Evolutionary conservation across 306 rosid genomes (phyloP).

Genomic region (Cotoneaster glaucophyllus): DNA sequence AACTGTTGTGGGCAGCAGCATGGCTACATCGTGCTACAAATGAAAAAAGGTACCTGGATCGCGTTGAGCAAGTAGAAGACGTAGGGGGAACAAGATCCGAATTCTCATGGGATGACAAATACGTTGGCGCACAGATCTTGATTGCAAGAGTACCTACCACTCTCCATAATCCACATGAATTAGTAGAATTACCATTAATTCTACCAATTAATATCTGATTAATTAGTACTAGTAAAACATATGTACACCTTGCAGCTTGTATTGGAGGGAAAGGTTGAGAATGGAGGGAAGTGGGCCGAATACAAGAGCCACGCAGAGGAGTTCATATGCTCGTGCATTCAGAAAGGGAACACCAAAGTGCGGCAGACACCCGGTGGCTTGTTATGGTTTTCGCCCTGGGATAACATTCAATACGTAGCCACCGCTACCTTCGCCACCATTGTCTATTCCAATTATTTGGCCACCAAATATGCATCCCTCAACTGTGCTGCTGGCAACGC

Average conservation of each 20-base stretch:
- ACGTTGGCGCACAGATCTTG: conserved; percentile 42
- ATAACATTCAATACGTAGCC: conserved; percentile 45
- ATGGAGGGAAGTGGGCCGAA: conserved; percentile 20
- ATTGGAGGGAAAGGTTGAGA: conserved; percentile 23
- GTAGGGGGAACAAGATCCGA: conserved; percentile 31
- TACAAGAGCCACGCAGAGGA: conserved; percentile 36
- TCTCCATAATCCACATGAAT: no score
- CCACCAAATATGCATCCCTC: conserved; percentile 8
- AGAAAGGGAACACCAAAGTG: conserved; percentile 28
- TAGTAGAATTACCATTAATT: no score
- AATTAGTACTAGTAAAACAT: no score
- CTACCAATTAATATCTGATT: no score
- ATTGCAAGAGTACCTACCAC: conserved; percentile 35
- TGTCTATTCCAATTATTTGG: conserved; percentile 38
- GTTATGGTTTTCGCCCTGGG: conserved; percentile 40
- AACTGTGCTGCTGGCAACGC: conserved; percentile 11
- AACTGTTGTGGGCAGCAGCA: conserved; percentile 58
- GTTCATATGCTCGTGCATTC: conserved; percentile 45
- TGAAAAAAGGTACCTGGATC: conserved; percentile 20
- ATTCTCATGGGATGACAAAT: conserved; percentile 66
- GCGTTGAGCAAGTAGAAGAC: neutral
- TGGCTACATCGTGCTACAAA: conserved; percentile 55
- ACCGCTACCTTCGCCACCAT: conserved; percentile 37
- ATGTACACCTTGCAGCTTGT: conserved; percentile 32
- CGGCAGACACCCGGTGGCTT: conserved; percentile 37